These are phyloP conservation scores for Capsella rubella DNA, from an alignment of 441 rosid species.

Conservation along the genomic window DNA sequence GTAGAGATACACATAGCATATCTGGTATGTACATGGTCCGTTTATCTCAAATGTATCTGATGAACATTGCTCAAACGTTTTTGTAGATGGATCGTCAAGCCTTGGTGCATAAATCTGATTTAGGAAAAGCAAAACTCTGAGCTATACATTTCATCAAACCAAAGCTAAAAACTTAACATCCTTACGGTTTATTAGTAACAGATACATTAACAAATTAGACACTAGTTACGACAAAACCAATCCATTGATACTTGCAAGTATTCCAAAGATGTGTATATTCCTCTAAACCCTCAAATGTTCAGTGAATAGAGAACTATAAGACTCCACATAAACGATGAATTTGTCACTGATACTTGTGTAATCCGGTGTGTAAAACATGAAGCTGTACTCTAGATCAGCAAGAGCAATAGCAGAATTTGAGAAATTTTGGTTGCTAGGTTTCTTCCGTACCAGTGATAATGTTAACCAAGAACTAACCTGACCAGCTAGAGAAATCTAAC, in stretches of 20 bases:
- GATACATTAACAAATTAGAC: constrained; percentile 7
- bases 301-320: not conserved
- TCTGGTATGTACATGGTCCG: constrained; percentile 65
- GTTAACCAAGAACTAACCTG: constrained; percentile 1
- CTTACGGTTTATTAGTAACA: not conserved
- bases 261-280: constrained; percentile 5
- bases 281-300: constrained; percentile 1
- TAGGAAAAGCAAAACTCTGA: constrained; percentile 10
- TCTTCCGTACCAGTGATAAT: not conserved
- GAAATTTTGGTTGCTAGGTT: not conserved
- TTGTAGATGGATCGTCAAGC: constrained; percentile 58
- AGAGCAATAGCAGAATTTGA: no score
- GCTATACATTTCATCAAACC: not conserved
- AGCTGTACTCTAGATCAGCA: no score
- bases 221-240: constrained; percentile 16
- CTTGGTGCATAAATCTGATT: constrained; percentile 68
- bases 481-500: constrained; percentile 4
- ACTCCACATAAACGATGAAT: not conserved
- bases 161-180: constrained; percentile 12
- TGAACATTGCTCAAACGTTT: constrained; percentile 67
- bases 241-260: not conserved
- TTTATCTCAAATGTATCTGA: constrained; percentile 62
- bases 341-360: not conserved
- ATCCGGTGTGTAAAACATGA: not conserved
- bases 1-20: constrained; percentile 71